Conservation (phyloP, 2,329 filamentous ascomycete genomes). For the Aspergillus chevalieri region DNA sequence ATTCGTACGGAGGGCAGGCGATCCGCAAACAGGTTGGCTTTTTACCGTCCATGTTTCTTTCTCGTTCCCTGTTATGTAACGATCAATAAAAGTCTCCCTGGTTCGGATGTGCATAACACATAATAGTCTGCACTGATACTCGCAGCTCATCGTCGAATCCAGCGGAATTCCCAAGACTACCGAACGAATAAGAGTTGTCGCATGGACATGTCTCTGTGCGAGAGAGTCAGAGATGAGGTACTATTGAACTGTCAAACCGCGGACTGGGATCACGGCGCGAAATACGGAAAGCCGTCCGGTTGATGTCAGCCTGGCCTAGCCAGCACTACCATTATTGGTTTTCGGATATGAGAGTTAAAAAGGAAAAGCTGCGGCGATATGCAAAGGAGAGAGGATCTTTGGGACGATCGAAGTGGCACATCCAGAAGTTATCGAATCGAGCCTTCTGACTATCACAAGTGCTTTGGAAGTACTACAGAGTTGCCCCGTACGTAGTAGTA, state of each 20-base stretch:
- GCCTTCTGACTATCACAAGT: neutral
- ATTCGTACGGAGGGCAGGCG: neutral
- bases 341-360: neutral
- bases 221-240: neutral
- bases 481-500: neutral
- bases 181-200: neutral
- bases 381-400: neutral
- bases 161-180: neutral
- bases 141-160: neutral
- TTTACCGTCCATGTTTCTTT: neutral
- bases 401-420: neutral
- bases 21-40: neutral
- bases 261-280: neutral
- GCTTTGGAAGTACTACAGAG: neutral
- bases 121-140: neutral
- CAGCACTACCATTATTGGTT: neutral
- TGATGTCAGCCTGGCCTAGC: neutral
- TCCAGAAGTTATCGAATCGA: neutral
- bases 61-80: neutral
- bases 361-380: neutral
- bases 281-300: neutral
- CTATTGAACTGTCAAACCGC: conserved; percentile 1
- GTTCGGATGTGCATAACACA: neutral
- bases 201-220: neutral
- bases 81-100: neutral